Evolutionary conservation across 139 green algal genomes (phyloP).

Genomic region (Tetratostichococcus sp.): DNA sequence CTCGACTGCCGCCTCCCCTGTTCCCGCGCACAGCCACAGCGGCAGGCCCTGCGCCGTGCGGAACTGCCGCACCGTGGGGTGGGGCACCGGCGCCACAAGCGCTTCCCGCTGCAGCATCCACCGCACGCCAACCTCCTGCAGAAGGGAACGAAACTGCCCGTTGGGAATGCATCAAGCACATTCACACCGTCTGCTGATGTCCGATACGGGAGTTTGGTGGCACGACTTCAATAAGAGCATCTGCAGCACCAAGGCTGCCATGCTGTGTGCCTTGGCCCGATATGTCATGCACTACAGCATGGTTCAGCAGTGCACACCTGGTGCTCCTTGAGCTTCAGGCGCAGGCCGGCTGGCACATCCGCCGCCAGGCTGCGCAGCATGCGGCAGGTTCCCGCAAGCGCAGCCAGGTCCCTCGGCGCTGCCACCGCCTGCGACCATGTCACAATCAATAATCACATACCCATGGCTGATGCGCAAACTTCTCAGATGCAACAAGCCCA

Average conservation of each 20-base stretch:
- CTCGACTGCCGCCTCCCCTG: slow-evolving; percentile 25
- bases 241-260: too few relatives aligned
- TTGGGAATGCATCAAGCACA: not conserved
- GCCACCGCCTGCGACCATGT: slow-evolving; percentile 12
- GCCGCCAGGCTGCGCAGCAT: slow-evolving; percentile 20
- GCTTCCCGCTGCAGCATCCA: slow-evolving; percentile 68
- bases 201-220: too few relatives aligned
- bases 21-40: slow-evolving; percentile 31
- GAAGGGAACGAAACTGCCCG: not conserved
- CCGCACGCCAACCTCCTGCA: slow-evolving; percentile 48
- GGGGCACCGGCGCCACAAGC: not conserved
- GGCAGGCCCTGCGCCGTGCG: slow-evolving; percentile 15
- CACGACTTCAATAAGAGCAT: too few relatives aligned
- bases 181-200: too few relatives aligned
- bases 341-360: slow-evolving; percentile 48
- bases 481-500: not conserved
- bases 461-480: not conserved
- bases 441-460: not conserved
- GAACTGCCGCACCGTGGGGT: slow-evolving; percentile 40
- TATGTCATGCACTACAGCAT: too few relatives aligned
- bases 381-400: slow-evolving; percentile 26
- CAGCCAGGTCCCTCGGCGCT: slow-evolving; percentile 20
- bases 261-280: too few relatives aligned
- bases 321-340: slow-evolving; percentile 58
- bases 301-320: too few relatives aligned